Conservation (phyloP, 768 basidiomycete species). For the Symmetrospora coprosmae region DNA sequence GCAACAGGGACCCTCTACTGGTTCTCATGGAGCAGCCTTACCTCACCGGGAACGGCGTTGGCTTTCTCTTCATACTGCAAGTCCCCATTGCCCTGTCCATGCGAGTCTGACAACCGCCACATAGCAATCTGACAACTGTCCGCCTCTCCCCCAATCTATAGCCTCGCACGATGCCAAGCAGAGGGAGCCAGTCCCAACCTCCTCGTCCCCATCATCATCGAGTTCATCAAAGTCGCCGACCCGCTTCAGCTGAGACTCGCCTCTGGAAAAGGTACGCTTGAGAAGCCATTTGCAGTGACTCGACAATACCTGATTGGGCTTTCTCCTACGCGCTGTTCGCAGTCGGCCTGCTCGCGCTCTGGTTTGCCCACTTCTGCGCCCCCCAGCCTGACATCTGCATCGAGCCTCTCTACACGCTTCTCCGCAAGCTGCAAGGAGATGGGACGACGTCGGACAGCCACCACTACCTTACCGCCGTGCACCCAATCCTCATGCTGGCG, state of each 20-base stretch:
- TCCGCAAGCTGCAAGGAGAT: slow-evolving; percentile 50
- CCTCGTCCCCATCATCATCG: background rate
- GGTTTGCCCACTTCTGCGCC: background rate
- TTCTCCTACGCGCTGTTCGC: too few relatives aligned
- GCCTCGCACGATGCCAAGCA: slow-evolving; percentile 10
- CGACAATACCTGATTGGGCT: too few relatives aligned
- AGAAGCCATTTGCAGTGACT: background rate
- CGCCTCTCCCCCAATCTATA: background rate
- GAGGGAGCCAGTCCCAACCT: background rate
- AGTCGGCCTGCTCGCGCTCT: background rate
- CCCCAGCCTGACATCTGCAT: slow-evolving; percentile 44
- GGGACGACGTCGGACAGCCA: too few relatives aligned
- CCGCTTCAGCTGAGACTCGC: background rate
- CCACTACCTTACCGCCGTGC: too few relatives aligned
- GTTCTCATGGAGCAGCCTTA: background rate
- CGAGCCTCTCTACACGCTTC: slow-evolving; percentile 47
- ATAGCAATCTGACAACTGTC: background rate
- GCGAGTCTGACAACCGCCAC: too few relatives aligned
- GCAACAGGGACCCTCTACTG: background rate
- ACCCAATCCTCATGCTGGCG: too few relatives aligned
- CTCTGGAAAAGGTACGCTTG: slow-evolving; percentile 8
- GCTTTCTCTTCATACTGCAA: slow-evolving; percentile 18
- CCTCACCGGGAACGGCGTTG: background rate
- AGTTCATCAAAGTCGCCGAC: slow-evolving; percentile 1
- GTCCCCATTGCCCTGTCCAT: background rate